Conservation (phyloP, 2,329 filamentous ascomycete genomes). For the Huntiella moniliformis region DNA sequence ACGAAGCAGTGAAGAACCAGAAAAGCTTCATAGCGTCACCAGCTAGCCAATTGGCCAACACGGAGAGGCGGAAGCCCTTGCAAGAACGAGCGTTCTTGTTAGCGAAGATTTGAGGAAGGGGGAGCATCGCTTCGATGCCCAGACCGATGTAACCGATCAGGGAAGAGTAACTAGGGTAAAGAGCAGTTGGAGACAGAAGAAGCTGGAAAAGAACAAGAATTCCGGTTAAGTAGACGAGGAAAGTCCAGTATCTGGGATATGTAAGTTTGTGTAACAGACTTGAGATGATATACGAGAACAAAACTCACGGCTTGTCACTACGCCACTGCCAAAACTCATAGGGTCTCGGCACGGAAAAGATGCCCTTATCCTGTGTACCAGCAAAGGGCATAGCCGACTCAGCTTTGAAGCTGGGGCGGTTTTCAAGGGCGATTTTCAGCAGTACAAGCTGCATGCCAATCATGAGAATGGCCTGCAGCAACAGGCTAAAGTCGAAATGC, state of each 20-base stretch:
- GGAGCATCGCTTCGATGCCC: conserved; percentile 62
- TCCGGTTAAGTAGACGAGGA: conserved; percentile 48
- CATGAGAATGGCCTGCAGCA: conserved; percentile 48
- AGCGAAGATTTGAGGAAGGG: conserved; percentile 57
- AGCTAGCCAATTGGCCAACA: conserved; percentile 59
- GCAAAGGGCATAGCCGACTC: conserved; percentile 45
- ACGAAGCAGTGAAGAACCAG: conserved; percentile 57
- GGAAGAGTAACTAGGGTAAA: conserved; percentile 48
- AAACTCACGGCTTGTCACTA: conserved; percentile 42
- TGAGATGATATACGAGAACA: neutral
- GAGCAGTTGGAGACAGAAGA: conserved; percentile 36
- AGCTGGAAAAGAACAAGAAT: conserved; percentile 45
- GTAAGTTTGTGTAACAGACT: neutral
- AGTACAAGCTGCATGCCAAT: conserved; percentile 43
- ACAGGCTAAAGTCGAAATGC: conserved; percentile 42
- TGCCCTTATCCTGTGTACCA: conserved; percentile 14
- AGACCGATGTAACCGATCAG: conserved; percentile 59
- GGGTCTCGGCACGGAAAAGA: conserved; percentile 33
- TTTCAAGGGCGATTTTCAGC: conserved; percentile 49
- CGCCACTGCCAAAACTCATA: conserved; percentile 76
- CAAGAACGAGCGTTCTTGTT: conserved; percentile 52
- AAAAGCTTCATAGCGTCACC: conserved; percentile 80
- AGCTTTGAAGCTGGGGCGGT: conserved; percentile 41
- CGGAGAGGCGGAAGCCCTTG: conserved; percentile 58
- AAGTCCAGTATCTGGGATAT: conserved; percentile 52